Evolutionary conservation across 1,139 yeast genomes (phyloP), one percentile per base, ranked within the genome.

Genomic region (Geotrichum klebahnii): DNA sequence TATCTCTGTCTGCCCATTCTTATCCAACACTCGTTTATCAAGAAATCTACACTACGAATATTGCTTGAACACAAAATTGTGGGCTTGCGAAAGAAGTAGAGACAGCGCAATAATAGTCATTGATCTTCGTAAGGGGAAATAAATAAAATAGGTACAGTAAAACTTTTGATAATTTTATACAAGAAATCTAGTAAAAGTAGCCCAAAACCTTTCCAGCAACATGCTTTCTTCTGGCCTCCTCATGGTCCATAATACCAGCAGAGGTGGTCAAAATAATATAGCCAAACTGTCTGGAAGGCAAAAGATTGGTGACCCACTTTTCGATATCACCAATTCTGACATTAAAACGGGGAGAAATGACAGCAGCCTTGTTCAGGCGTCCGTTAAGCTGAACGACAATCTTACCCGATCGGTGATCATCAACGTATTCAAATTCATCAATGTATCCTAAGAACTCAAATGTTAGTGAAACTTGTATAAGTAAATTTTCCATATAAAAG

Each of bases 161-260:
- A 41, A 20, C 38, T 39, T 46, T 40, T 29, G 28, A 33, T 35
- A 34, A n/a, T n/a, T n/a, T n/a, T 33, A 33, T 28, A 38, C 31
- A 5, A 12, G 9, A 19, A 4, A 9, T 57, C 71, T 83, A 88
- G 80, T 90, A 90, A 61, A 90, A 96, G 75, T 86, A 90, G 69
- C 97, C 97, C 70, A 90, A 82, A 70, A 90, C 84, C 79, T 90
- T 90, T 75, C 97, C 97, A 65, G 97, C 88, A 66, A 90, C 97
- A 76, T 92, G 97, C 86, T 92, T 92, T 84, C 97, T 86, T 83
- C 97, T 89, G 67, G 98, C 98, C 80, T 92, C 98, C 79, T 92
- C 98, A 79, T 92, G 98, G 80, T 92, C 97, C 96, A 92, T 89
- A 67, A 92, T 92, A 77, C 98, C 98, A 67, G 97, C 96, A 67